Percentiles rank a stretch among this genome's conserved stretches.
Conservation (phyloP, 1,139 yeast species). For the Zygotorulaspora mrakii region DNA sequence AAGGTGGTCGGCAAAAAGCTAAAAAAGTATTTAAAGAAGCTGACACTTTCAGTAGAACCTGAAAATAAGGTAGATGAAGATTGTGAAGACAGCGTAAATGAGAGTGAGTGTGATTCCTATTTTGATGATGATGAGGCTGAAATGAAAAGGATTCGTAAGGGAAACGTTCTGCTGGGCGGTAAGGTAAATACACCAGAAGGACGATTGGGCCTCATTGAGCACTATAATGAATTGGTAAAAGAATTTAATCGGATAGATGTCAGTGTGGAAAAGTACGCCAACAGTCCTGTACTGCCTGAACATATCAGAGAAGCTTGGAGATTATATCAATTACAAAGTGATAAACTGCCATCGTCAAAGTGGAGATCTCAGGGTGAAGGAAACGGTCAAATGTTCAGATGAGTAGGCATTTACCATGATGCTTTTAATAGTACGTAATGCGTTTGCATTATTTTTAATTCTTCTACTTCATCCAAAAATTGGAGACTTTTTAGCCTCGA, state of each 20-base stretch:
- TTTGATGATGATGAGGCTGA: slow-evolving; percentile 32
- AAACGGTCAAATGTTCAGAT: slow-evolving; percentile 65
- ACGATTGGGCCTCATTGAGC: slow-evolving; percentile 27
- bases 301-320: slow-evolving; percentile 90
- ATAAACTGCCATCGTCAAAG: slow-evolving; percentile 57
- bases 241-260: slow-evolving; percentile 32
- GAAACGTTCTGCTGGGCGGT: slow-evolving; percentile 27
- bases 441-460: slow-evolving; percentile 62
- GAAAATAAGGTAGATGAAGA: slow-evolving; percentile 15
- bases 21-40: slow-evolving; percentile 30
- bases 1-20: slow-evolving; percentile 33
- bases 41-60: slow-evolving; percentile 29
- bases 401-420: slow-evolving; percentile 25
- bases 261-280: slow-evolving; percentile 42
- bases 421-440: slow-evolving; percentile 66
- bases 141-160: slow-evolving; percentile 21
- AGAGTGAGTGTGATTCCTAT: slow-evolving; percentile 31
- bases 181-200: slow-evolving; percentile 27
- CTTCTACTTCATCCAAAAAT: slow-evolving; percentile 87
- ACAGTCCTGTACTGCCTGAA: slow-evolving; percentile 71
- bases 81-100: slow-evolving; percentile 30
- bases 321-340: slow-evolving; percentile 60
- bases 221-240: slow-evolving; percentile 31
- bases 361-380: slow-evolving; percentile 77
- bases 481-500: slow-evolving; percentile 60